Conservation (phyloP, 805 yeast genomes). For the Blastobotrys parvus region DNA sequence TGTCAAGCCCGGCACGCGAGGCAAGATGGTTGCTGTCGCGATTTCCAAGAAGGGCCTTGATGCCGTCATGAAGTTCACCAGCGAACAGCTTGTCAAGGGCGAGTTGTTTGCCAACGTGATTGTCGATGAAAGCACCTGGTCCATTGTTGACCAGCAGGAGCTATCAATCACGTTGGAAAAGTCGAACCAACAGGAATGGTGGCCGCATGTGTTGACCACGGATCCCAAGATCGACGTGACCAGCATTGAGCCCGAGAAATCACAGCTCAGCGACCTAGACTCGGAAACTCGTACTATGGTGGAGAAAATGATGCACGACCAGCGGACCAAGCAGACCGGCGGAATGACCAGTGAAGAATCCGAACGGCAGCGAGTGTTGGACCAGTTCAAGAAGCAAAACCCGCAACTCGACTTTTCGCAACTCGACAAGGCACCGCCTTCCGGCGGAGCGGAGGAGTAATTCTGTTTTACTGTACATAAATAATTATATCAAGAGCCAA, state of each 20-base stretch:
- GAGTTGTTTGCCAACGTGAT: constrained; percentile 28
- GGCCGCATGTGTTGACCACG: constrained; percentile 37
- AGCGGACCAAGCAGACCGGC: constrained; percentile 32
- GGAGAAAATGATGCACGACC: constrained; percentile 41
- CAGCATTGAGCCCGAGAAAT: constrained; percentile 34
- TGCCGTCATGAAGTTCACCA: constrained; percentile 20
- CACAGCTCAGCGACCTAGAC: constrained; percentile 34
- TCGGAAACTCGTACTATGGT: constrained; percentile 36
- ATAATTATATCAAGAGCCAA: constrained; percentile 27
- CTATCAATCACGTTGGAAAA: constrained; percentile 32
- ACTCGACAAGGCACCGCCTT: constrained; percentile 18
- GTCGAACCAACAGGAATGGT: constrained; percentile 33
- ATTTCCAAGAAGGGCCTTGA: constrained; percentile 18
- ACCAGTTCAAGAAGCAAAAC: constrained; percentile 34
- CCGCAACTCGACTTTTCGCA: constrained; percentile 37
- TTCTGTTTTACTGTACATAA: not conserved
- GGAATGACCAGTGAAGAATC: constrained; percentile 33
- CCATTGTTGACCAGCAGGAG: constrained; percentile 32
- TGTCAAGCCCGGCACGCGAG: constrained; percentile 28
- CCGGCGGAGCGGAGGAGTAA: not conserved
- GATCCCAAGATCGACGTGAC: constrained; percentile 37
- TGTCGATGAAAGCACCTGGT: constrained; percentile 35
- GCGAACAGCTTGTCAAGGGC: constrained; percentile 26
- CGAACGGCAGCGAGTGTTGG: constrained; percentile 27
- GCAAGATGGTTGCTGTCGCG: constrained; percentile 28